Evolutionary conservation across 192 early-diverging fungal species (phyloP).

Genomic region (Coemansia sp.): DNA sequence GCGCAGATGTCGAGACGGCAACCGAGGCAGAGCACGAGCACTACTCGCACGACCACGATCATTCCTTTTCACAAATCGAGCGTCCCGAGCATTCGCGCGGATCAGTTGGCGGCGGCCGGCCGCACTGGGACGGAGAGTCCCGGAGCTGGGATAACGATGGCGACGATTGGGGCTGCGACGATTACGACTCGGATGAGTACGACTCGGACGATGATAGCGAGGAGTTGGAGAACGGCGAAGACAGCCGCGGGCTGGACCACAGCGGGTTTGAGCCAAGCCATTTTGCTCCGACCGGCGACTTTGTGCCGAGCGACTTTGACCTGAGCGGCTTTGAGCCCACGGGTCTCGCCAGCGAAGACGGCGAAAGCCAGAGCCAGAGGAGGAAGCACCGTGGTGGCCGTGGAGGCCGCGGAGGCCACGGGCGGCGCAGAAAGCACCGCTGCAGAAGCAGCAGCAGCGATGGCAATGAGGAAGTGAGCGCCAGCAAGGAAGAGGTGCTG

Average conservation of each 20-base stretch:
- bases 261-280: background rate
- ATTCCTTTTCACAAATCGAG: background rate
- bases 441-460: background rate
- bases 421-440: background rate
- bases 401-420: background rate
- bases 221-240: background rate
- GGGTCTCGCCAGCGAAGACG: background rate
- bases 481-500: background rate
- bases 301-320: background rate
- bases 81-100: background rate
- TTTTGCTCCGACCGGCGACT: background rate
- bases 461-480: background rate
- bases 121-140: background rate
- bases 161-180: conserved; percentile 5
- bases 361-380: background rate
- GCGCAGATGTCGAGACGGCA: background rate
- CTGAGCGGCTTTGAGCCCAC: background rate
- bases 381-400: background rate
- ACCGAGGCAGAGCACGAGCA: background rate
- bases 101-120: background rate
- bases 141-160: background rate
- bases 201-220: background rate
- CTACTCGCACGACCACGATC: background rate
- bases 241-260: background rate
- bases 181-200: background rate